A percentile compares a stretch with the other conserved stretches of the same genome.
These are phyloP conservation scores for Acanthamoeba lugdunensis DNA, from an alignment of 208 protist genomes.

Conservation along the genomic window DNA sequence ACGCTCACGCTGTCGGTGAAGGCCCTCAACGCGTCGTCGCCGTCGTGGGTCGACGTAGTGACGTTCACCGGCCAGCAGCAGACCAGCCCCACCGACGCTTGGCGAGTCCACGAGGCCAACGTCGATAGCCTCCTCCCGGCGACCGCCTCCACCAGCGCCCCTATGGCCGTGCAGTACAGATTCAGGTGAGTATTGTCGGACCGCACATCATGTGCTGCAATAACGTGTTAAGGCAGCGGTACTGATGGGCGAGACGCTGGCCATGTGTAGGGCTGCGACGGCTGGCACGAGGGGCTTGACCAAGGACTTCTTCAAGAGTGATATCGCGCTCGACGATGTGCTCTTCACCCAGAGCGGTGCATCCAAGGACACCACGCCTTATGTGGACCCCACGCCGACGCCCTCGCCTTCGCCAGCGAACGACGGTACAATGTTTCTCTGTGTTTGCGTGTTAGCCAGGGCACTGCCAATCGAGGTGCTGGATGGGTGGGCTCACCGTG, in stretches of 20 bases:
- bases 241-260: no score
- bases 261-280: not conserved
- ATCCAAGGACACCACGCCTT: not conserved
- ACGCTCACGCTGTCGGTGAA: not conserved
- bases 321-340: slow-evolving; percentile 51
- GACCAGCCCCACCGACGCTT: not conserved
- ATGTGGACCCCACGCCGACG: slow-evolving; percentile 29
- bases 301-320: slow-evolving; percentile 24
- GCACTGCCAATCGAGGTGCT: no score
- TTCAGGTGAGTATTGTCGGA: not conserved
- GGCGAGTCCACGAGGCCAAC: not conserved
- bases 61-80: slow-evolving; percentile 10
- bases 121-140: slow-evolving; percentile 28
- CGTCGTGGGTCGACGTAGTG: slow-evolving; percentile 35
- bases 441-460: not conserved
- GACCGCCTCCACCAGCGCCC: not conserved
- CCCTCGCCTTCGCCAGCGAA: not conserved
- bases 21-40: slow-evolving; percentile 7
- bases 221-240: no score
- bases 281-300: not conserved
- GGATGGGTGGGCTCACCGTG: no score
- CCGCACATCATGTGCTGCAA: not conserved
- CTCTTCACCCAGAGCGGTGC: slow-evolving; percentile 17
- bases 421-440: not conserved
- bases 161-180: slow-evolving; percentile 16